Evolutionary conservation across 228 moss, liverwort and hornwort genomes (phyloP).

Genomic region (Sphagnum fallax): DNA sequence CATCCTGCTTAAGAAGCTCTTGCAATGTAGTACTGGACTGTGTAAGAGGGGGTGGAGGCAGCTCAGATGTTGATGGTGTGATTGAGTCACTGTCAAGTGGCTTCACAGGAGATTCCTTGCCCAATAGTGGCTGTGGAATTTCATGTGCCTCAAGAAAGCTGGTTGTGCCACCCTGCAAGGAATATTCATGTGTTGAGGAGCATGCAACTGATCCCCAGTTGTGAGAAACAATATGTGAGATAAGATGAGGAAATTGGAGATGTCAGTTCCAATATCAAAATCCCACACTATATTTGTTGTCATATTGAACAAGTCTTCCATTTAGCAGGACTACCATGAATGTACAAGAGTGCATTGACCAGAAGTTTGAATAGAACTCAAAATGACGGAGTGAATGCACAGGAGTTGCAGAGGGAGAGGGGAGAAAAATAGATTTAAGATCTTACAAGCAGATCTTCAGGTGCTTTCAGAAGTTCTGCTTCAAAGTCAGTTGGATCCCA

Average conservation of each 20-base stretch:
- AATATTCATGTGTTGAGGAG: too few species aligned
- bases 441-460: conserved; percentile 94
- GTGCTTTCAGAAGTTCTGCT: conserved; percentile 74
- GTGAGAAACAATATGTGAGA: too few species aligned
- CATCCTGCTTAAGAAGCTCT: background rate
- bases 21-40: background rate
- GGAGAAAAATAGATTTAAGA: background rate
- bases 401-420: background rate
- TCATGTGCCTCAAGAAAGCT: conserved; percentile 44
- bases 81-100: background rate
- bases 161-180: conserved; percentile 69
- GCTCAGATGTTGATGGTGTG: background rate
- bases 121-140: background rate
- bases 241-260: too few species aligned
- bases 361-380: background rate
- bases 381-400: background rate
- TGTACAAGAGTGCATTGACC: background rate
- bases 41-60: background rate
- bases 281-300: background rate
- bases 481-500: conserved; percentile 93
- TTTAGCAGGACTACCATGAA: background rate
- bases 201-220: background rate
- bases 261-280: too few species aligned
- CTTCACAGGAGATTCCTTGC: background rate
- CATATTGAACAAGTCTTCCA: background rate